These are phyloP conservation scores for Globisporangium irregulare DNA, from an alignment of 352 stramenopile genomes.

Conservation along the genomic window DNA sequence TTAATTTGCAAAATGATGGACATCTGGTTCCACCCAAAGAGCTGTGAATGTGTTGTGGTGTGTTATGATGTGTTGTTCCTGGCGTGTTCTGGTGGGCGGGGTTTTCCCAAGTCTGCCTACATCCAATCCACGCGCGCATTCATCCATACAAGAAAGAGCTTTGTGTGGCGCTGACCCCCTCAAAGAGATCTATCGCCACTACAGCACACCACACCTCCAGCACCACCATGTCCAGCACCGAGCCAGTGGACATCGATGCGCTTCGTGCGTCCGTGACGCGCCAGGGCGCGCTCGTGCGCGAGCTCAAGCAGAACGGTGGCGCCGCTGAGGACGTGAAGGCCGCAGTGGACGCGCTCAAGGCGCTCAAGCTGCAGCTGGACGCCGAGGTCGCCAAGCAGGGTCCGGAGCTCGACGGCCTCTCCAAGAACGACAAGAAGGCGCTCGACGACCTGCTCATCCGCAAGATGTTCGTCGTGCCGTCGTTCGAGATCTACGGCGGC, in stretches of 20 bases:
- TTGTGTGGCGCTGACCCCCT: slow-evolving; percentile 11
- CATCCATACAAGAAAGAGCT: slow-evolving; percentile 1
- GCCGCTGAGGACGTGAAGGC: slow-evolving; percentile 84
- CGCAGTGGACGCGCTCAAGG: slow-evolving; percentile 92
- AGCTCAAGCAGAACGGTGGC: slow-evolving; percentile 96
- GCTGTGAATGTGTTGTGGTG: too few relatives aligned
- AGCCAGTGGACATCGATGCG: slow-evolving; percentile 89
- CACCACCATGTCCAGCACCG: slow-evolving; percentile 17
- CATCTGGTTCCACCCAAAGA: too few relatives aligned
- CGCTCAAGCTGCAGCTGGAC: slow-evolving; percentile 90
- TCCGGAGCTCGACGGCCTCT: slow-evolving; percentile 57
- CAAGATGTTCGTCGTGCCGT: slow-evolving; percentile 99
- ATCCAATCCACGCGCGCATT: not conserved
- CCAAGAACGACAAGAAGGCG: slow-evolving; percentile 82
- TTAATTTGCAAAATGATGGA: too few relatives aligned
- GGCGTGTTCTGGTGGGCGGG: too few relatives aligned
- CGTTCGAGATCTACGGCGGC: slow-evolving; percentile 99
- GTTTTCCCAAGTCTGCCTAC: too few relatives aligned
- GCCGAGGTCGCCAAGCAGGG: slow-evolving; percentile 74
- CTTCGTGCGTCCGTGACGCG: slow-evolving; percentile 94
- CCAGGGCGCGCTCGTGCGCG: slow-evolving; percentile 92
- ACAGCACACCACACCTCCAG: not conserved
- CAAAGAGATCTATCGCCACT: slow-evolving; percentile 4
- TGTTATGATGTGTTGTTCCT: too few relatives aligned
- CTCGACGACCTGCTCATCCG: slow-evolving; percentile 97